Base-by-base conservation (phyloP, 306 rosid species). In the Quercus alba region DNA sequence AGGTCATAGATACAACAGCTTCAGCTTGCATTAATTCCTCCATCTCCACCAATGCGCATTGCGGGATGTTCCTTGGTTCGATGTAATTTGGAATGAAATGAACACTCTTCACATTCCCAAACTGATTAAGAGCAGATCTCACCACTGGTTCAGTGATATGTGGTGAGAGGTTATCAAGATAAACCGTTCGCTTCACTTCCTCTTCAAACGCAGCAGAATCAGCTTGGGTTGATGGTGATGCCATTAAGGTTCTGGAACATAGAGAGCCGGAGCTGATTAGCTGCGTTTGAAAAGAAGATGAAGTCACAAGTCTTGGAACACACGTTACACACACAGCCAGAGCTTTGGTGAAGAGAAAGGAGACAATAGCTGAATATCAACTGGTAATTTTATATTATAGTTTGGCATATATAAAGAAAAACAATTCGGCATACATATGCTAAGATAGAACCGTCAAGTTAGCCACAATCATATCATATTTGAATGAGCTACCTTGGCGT, bases 141-240 rank as follows among this genome's bases (percentile, higher is more conserved):
- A 94, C 52, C 46, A 94, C 91, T 12, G 91, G 41, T 77, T 94
- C 95, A 35, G 94, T 92, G 76, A 93, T 94, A 18, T 80, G 89
- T 15, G 94, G 92, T 56, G 97, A 91, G 63, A 91, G 78, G 79
- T 94, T 90, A 78, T 94, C 95, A 2, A 91, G 56, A 87, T 86
- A 93, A 20, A 91, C 87, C 1, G 99, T 94, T 70, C 92, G 81
- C 72, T 75, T 80, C 46, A 88, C 94, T 81, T 84, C 89, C 83
- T 41, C 46, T 41, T 41, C 46, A 41, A 41, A 41, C 46, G 11
- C 46, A 41, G 46, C 46, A 41, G 2, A 89, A 51, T 87, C 86
- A 68, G 73, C 66, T 21, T 85, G 25, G 49, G 49, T 84, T 5
- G 41, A 73, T 38, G 85, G 38, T 21, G 95, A 82, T 20, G 62